Base-by-base conservation (phyloP, 2,329 filamentous ascomycete genomes). In the Trichoderma sp. region DNA sequence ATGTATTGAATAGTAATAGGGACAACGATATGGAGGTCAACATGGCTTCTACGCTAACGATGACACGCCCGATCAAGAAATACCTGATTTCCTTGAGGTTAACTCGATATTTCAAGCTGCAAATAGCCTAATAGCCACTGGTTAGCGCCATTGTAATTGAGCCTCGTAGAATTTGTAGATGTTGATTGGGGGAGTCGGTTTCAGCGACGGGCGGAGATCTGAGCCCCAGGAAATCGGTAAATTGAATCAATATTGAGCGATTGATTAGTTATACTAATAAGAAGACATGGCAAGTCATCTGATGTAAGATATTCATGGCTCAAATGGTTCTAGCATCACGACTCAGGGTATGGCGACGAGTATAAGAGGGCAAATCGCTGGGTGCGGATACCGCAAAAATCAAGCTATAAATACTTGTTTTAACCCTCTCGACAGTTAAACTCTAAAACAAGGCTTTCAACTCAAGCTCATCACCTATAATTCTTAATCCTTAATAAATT, bases 241-340 rank as follows among this genome's bases (percentile, higher is more conserved):
- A 55, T 32, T 16, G 61, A 30, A 55, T 14, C 14, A 28, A 18
- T 24, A 18, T 24, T n/a, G 61, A 30, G n/a, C 37, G 26, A 16
- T 37, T 66, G 52, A 37, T 66, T 39, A 56, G 61, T 52, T 39
- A 58, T 26, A n/a, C 8, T 10, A 7, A 28, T 16, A 55, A 24
- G 24, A 28, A 21, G 39, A 49, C 52, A 18, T n/a, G 2, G 26
- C 11, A 4, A 49, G 16, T 58, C 37, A 14, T 32, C 24, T 18
- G 14, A 58, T 49, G 61, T 39, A 46, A 46, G 51, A 39, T 56
- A 65, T 43, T n/a, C 52, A 39, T 56, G 34, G 51, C 39, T 46
- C 14, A 32, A 39, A 1, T 21, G 4, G 16, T 46, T 16, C 24
- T 14, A 46, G 43, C 30, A 30, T 13, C 13, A n/a, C 18, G 10